Base-by-base conservation (phyloP, 2,329 filamentous ascomycete genomes). In the Chaetomiaceae sp. region DNA sequence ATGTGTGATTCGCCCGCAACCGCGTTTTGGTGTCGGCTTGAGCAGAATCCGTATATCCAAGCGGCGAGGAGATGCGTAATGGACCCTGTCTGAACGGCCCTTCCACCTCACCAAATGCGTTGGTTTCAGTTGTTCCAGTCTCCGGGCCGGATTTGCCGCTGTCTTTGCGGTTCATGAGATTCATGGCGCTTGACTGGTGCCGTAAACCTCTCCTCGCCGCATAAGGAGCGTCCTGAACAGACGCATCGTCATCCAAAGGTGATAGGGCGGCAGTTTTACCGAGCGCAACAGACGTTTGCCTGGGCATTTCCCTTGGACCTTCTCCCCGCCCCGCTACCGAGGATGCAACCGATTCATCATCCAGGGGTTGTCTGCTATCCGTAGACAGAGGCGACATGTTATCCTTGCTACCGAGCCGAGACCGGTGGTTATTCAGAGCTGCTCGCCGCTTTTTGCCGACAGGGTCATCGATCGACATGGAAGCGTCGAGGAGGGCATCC, bases 401-500 rank as follows among this genome's bases (percentile, higher is more conserved):
- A 44, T 66, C 64, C 9, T 63, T 65, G 48, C 67, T 71, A 44
- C 67, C 69, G 27, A 76, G 65, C 23, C 77, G 72, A 23, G 74
- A 70, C 52, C 70, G 74, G 58, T 80, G 78, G 11, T 62, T 73
- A 56, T 81, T 80, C n/a, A 75, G 63, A 0, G 76, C 76, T 13
- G 75, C 74, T 27, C 75, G 74, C 48, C 75, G 75, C 58, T 75
- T 75, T 64, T 75, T 78, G 2, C 80, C 72, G 7, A 80, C 69
- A 0, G 83, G 75, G 58, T 87, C 84, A 63, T 92, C 87, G 57
- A 94, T 90, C 0, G 87, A 90, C 72, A 89, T 91, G 1, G 90
- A 95, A 6, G 94, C 94, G 69, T 97, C 94, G 27, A 95, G 76
- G 14, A 97, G 75, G 5, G 94, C 94, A 69, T 97, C 92, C 3